Evolutionary conservation across 805 yeast species (phyloP), one percentile per base, ranked within the genome.

Genomic region (Henningerozyma blattae): DNA sequence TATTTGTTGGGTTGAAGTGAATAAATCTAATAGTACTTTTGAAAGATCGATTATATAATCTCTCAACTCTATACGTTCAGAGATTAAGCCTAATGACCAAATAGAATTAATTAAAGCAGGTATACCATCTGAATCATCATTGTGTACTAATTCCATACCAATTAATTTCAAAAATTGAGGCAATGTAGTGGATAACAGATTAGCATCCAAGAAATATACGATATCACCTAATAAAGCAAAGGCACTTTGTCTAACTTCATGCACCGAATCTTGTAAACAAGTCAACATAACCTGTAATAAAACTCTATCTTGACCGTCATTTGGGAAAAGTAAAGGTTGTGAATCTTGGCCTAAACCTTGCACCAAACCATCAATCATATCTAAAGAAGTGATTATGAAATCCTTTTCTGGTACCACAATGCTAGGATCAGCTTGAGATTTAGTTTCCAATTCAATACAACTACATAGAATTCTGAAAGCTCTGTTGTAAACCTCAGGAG

Each of bases 221-320:
- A 91, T 66, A 56, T 91, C 98, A 18, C 98, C 98, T 14, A 89
- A 51, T 22, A 91, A 61, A 0, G 97, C 96, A 60, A 77, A 85
- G 0, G 89, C 84, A 38, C 85, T 74, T 58, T 91, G 98, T 42
- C 96, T 71, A n/a, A 91, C 95, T 54, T 91, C 97, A 41, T 75
- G 76, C 18, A 67, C 70, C 4, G 73, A 69, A 53, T 85, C 94
- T 42, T 77, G 79, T 42, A 85, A 67, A 50, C 93, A 79, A 30
- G 72, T 65, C 20, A 81, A 47, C 36, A 87, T 51, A 32, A 86
- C 60, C 25, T 70, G 75, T 62, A 83, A 67, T 36, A 87, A 50
- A 22, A 65, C 53, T 2, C 51, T 52, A 20, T 60, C 62, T 18
- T 41, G 42, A 1, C 50, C 39, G 19, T 50, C 41, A 22, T 46